Conservation (phyloP, 768 basidiomycete species). For the Sarcodon aspratus region DNA sequence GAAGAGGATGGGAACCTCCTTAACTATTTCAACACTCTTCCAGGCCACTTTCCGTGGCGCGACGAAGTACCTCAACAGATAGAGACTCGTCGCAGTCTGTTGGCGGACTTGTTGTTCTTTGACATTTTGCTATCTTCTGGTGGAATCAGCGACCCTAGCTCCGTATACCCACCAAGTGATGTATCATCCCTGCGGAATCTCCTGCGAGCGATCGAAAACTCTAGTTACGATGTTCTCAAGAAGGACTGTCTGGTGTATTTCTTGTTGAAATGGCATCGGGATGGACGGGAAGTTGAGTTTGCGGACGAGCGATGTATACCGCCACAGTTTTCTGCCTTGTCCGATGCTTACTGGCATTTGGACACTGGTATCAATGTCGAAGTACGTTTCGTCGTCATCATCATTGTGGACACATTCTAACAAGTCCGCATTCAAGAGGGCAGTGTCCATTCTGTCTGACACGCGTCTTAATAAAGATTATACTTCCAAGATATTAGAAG, state of each 20-base stretch:
- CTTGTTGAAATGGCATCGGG: slow-evolving; percentile 69
- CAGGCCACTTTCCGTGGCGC: slow-evolving; percentile 48
- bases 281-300: slow-evolving; percentile 45
- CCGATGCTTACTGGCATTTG: slow-evolving; percentile 81
- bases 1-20: slow-evolving; percentile 5
- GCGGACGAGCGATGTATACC: slow-evolving; percentile 49
- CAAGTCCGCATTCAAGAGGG: slow-evolving; percentile 30
- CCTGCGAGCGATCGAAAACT: slow-evolving; percentile 47
- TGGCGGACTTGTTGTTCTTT: slow-evolving; percentile 59
- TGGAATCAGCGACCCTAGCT: slow-evolving; percentile 38
- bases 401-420: background rate
- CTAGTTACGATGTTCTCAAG: slow-evolving; percentile 64
- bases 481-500: slow-evolving; percentile 66
- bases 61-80: slow-evolving; percentile 43
- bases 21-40: slow-evolving; percentile 38
- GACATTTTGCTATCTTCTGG: slow-evolving; percentile 62
- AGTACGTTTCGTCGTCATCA: slow-evolving; percentile 31
- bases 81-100: slow-evolving; percentile 43
- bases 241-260: slow-evolving; percentile 75
- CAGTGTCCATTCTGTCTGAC: slow-evolving; percentile 65
- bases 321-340: slow-evolving; percentile 61
- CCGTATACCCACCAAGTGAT: slow-evolving; percentile 60
- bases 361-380: slow-evolving; percentile 57
- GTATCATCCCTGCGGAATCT: slow-evolving; percentile 40
- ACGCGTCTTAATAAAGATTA: slow-evolving; percentile 66